phyloP scores from a whole-genome alignment of 1,284 basidiomycete genomes.

The Schizophyllum commune region DNA sequence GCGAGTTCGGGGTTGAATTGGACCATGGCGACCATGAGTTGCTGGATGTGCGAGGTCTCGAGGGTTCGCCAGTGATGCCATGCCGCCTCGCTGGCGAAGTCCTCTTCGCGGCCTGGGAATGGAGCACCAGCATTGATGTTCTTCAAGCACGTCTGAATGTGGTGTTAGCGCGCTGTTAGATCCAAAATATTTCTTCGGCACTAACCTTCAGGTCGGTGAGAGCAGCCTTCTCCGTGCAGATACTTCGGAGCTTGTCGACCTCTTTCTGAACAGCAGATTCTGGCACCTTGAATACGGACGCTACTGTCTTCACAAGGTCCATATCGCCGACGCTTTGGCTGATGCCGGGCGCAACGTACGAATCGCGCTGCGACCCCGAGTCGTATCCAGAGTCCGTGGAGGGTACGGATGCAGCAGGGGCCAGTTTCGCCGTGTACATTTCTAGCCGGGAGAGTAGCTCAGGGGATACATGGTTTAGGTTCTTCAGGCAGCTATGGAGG shows the following conservation, averaged over 20 bases:
- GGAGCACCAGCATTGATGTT: conserved; percentile 80
- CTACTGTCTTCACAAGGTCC: conserved; percentile 67
- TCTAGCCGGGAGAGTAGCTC: conserved; percentile 81
- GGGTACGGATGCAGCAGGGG: conserved; percentile 34
- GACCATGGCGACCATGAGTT: conserved; percentile 86
- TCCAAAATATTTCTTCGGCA: conserved; percentile 6
- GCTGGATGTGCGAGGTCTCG: conserved; percentile 82
- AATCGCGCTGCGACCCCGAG: conserved; percentile 51
- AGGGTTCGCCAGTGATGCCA: conserved; percentile 80
- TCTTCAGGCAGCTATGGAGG: conserved; percentile 71
- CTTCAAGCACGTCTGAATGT: conserved; percentile 75
- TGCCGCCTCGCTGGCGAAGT: conserved; percentile 76
- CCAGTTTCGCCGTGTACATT: conserved; percentile 75
- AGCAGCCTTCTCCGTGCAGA: conserved; percentile 84
- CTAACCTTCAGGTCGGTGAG: conserved; percentile 76
- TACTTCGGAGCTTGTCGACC: conserved; percentile 58
- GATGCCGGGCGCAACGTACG: conserved; percentile 32
- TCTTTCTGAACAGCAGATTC: conserved; percentile 67
- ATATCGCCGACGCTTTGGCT: conserved; percentile 60
- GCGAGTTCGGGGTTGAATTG: conserved; percentile 83
- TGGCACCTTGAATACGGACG: conserved; percentile 68
- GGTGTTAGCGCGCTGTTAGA: conserved; percentile 5
- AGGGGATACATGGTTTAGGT: conserved; percentile 69
- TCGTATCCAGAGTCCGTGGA: conserved; percentile 64
- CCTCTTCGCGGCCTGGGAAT: conserved; percentile 81